Evolutionary conservation across 2,329 filamentous ascomycete species (phyloP).

Genomic region (Fusarium solani-melongenae): DNA sequence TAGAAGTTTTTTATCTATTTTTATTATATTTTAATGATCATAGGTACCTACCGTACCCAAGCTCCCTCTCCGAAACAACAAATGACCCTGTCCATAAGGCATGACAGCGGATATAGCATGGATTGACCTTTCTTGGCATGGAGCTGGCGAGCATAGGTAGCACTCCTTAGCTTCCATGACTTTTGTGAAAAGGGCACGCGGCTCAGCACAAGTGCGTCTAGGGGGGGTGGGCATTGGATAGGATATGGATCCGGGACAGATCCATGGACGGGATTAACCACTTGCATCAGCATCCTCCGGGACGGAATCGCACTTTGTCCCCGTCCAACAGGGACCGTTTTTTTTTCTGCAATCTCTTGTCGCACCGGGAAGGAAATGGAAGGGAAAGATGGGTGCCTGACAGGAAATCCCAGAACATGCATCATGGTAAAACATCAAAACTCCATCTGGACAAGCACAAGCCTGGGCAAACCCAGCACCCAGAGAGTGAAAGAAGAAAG

Average conservation of each 20-base stretch:
- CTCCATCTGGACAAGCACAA: conserved; percentile 20
- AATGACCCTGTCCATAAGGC: conserved; percentile 31
- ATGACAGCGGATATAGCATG: conserved; percentile 32
- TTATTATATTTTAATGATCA: too few relatives aligned
- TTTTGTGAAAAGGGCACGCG: conserved; percentile 10
- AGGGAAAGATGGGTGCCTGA: background rate
- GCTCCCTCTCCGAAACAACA: conserved; percentile 13
- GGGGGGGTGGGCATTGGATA: background rate
- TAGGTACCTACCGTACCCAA: background rate
- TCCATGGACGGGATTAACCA: conserved; percentile 18
- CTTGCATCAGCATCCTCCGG: conserved; percentile 12
- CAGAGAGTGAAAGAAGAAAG: background rate
- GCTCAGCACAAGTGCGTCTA: conserved; percentile 1
- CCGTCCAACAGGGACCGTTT: background rate
- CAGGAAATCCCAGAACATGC: background rate
- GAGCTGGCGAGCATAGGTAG: conserved; percentile 9
- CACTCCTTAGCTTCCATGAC: background rate
- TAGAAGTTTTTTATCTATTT: too few relatives aligned
- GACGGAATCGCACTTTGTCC: background rate
- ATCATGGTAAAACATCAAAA: conserved; percentile 1
- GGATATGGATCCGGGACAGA: conserved; percentile 4
- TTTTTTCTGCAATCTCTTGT: background rate
- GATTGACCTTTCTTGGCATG: conserved; percentile 23
- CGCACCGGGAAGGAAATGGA: background rate
- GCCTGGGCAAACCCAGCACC: conserved; percentile 20